phyloP scores from a whole-genome alignment of 176 grass and related monocot genomes.

The Aegilops umbellulata region DNA sequence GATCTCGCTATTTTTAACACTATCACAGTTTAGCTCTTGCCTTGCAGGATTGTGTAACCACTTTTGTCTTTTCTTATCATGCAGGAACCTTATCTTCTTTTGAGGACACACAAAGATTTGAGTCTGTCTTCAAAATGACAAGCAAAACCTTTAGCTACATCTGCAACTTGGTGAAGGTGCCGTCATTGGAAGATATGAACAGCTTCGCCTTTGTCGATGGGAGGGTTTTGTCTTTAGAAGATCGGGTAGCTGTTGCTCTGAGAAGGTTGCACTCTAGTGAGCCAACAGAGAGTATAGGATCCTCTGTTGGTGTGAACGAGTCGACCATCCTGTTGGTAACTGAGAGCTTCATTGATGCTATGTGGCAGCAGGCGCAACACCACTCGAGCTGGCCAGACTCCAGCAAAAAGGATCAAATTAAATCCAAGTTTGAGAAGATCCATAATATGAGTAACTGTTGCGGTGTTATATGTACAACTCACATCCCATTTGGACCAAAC shows the following conservation, averaged over 20 bases:
- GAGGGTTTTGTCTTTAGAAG: background rate
- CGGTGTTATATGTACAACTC: conserved; percentile 51
- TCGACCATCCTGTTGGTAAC: conserved; percentile 49
- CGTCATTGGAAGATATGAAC: too few species aligned
- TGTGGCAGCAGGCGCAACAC: too few species aligned
- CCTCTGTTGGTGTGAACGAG: conserved; percentile 20
- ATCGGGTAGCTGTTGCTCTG: conserved; percentile 31
- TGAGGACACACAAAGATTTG: background rate
- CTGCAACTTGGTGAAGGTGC: too few species aligned
- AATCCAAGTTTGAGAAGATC: conserved; percentile 46
- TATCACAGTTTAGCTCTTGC: background rate
- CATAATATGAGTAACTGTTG: conserved; percentile 56
- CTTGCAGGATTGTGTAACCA: background rate
- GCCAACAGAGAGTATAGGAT: background rate
- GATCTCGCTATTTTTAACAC: background rate
- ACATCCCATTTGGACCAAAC: conserved; percentile 11
- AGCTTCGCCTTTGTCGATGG: background rate
- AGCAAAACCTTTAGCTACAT: too few species aligned
- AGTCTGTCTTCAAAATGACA: background rate
- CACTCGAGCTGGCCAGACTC: conserved; percentile 43
- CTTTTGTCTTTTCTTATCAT: background rate
- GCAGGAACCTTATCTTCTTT: background rate
- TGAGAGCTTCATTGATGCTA: conserved; percentile 47
- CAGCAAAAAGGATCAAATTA: conserved; percentile 38
- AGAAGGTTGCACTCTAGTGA: background rate